Conservation (phyloP, 2,329 filamentous ascomycete genomes). For the Teratosphaeria pseudoeucalypti region DNA sequence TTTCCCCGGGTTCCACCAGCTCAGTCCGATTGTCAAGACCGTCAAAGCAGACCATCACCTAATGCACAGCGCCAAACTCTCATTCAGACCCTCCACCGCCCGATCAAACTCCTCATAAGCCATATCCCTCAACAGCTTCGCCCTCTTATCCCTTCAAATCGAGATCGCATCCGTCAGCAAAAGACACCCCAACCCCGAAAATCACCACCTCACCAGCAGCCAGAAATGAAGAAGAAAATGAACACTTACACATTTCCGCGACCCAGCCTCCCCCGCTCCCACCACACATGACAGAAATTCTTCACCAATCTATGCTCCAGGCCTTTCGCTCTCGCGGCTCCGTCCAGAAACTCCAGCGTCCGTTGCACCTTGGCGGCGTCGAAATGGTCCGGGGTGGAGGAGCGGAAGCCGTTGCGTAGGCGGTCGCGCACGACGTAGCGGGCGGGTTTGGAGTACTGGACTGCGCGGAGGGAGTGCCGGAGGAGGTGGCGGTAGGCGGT, state of each 20-base stretch:
- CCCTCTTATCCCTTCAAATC: neutral
- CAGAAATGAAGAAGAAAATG: neutral
- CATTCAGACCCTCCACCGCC: constrained; percentile 64
- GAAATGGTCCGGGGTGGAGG: constrained; percentile 36
- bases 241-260: constrained; percentile 20
- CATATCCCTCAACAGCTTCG: constrained; percentile 11
- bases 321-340: constrained; percentile 52
- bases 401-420: constrained; percentile 42
- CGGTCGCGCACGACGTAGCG: constrained; percentile 51
- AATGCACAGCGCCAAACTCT: constrained; percentile 56
- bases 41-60: constrained; percentile 5
- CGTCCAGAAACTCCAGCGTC: constrained; percentile 60
- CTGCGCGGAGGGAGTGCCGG: constrained; percentile 55
- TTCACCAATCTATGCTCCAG: constrained; percentile 64
- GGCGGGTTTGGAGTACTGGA: constrained; percentile 60
- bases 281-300: constrained; percentile 49
- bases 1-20: too few species aligned
- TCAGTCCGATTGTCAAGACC: neutral
- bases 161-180: neutral
- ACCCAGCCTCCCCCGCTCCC: constrained; percentile 27
- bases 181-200: neutral
- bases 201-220: neutral
- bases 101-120: constrained; percentile 55
- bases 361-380: constrained; percentile 47
- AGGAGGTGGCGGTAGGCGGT: constrained; percentile 56